phyloP scores from a whole-genome alignment of 371 early-diverging fungal species.

The Enterocytospora artemiae region DNA sequence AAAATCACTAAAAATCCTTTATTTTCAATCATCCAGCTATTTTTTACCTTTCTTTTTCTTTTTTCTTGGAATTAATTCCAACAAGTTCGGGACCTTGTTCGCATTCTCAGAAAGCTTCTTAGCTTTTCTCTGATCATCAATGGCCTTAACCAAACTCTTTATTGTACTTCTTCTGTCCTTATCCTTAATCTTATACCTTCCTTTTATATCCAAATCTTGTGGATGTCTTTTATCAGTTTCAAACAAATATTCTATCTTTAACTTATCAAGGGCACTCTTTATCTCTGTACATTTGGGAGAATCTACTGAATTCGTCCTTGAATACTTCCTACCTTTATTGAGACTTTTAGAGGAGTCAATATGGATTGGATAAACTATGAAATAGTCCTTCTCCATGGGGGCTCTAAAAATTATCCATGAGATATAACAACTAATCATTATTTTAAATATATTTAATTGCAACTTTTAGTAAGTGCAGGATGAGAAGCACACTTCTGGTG shows the following conservation, averaged over 20 bases:
- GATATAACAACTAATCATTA: not conserved
- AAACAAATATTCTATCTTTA: slow-evolving; percentile 21
- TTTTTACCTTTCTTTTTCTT: slow-evolving; percentile 36
- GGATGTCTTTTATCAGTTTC: slow-evolving; percentile 43
- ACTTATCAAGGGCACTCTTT: slow-evolving; percentile 27
- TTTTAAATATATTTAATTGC: not conserved
- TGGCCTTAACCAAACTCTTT: slow-evolving; percentile 26
- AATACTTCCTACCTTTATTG: slow-evolving; percentile 40
- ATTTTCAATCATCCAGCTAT: slow-evolving; percentile 18
- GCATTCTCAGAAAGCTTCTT: slow-evolving; percentile 1
- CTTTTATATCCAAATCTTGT: slow-evolving; percentile 16
- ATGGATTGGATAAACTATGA: slow-evolving; percentile 42
- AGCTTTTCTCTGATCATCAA: slow-evolving; percentile 15
- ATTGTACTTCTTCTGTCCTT: slow-evolving; percentile 27
- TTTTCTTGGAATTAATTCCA: slow-evolving; percentile 33
- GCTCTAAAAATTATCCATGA: not conserved
- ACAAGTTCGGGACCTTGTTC: slow-evolving; percentile 32
- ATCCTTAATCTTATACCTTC: slow-evolving; percentile 42
- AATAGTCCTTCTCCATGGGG: slow-evolving; percentile 21
- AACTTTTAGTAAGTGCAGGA: too few species aligned
- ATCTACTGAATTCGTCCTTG: slow-evolving; percentile 10
- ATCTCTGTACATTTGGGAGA: slow-evolving; percentile 30
- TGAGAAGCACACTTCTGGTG: not conserved
- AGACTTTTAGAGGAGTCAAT: slow-evolving; percentile 26
- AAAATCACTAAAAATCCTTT: not conserved